A percentile compares a stretch with the other conserved stretches of the same genome.
phyloP scores from a whole-genome alignment of 176 grass and related monocot species.

The Zoysia pacifica region DNA sequence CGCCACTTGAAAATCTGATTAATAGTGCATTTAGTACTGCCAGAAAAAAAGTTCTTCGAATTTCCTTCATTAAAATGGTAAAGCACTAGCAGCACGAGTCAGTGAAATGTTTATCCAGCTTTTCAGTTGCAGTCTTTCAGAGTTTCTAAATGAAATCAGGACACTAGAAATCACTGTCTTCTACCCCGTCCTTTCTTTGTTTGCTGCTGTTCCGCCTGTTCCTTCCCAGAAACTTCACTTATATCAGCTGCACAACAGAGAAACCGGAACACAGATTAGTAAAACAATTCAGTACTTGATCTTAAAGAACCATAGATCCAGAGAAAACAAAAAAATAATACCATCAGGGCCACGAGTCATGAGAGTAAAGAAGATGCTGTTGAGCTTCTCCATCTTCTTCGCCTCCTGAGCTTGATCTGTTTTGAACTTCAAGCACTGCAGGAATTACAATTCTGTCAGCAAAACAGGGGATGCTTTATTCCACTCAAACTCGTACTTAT shows the following conservation, averaged over 20 bases:
- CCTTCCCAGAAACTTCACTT: slow-evolving; percentile 84
- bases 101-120: slow-evolving; percentile 29
- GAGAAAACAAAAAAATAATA: slow-evolving; percentile 32
- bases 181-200: slow-evolving; percentile 88
- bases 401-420: slow-evolving; percentile 96
- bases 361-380: slow-evolving; percentile 89
- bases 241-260: slow-evolving; percentile 64
- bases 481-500: background rate
- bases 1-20: too few relatives aligned
- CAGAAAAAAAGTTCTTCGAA: slow-evolving; percentile 21
- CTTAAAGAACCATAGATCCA: background rate
- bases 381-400: slow-evolving; percentile 99
- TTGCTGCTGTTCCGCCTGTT: slow-evolving; percentile 78
- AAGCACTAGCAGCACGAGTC: slow-evolving; percentile 1
- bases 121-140: background rate
- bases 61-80: slow-evolving; percentile 17
- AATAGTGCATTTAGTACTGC: background rate
- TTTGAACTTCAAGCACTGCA: slow-evolving; percentile 92
- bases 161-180: slow-evolving; percentile 53
- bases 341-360: slow-evolving; percentile 94
- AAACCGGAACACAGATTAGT: slow-evolving; percentile 14
- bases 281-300: background rate
- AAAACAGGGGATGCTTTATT: background rate
- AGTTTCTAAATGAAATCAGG: background rate
- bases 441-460: slow-evolving; percentile 28